Evolutionary conservation across 2,329 filamentous ascomycete species (phyloP), one percentile per base, ranked within the genome.

Genomic region (Davidsoniella neocaledoniae): DNA sequence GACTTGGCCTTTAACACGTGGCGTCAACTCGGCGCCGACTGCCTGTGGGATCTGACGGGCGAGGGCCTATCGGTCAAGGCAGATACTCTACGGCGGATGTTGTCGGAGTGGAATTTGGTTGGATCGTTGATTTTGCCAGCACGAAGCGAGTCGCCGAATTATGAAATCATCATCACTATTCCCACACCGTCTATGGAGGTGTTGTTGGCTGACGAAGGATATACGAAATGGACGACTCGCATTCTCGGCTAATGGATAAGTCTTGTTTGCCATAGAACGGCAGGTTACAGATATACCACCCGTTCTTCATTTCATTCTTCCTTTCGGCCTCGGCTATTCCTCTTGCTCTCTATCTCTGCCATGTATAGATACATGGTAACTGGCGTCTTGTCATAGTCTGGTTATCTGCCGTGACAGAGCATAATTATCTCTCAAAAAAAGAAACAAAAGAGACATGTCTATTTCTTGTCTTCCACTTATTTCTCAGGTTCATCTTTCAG

Each of bases 1-100:
- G 59, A 63, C 39, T 59, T 70, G 38, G 62, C 62, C 9, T 66
- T 70, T 59, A 70, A 70, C 54, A 68, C 66, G 4, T 70, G 68
- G 68, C 59, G 65, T 6, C 61, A 63, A 50, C 65, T 70, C 54
- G 68, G 67, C 1, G 65, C 62, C 19, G 66, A 69, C 52, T 61
- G 63, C 4, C 55, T 59, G 53, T 70, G 67, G 58, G 25, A 44
- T 5, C 56, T 65, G 10, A 58, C 62, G 0, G 61, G 61, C n/a
- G 21, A 23, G 2, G 43, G 25, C 7, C 23, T 23, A 3, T 9
- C 37, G 4, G 37, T 51, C 16, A 53, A 45, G 46, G 56, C 63
- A 0, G 62, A 62, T n/a, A 55, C 57, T 2, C 56, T 66, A 3
- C 60, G 63, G 5, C 58, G 60, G 16, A 56, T 59, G 29, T 59